A percentile compares a stretch with the other conserved stretches of the same genome.
Conservation (phyloP, 129 eudicot species). For the Erigeron canadensis region DNA sequence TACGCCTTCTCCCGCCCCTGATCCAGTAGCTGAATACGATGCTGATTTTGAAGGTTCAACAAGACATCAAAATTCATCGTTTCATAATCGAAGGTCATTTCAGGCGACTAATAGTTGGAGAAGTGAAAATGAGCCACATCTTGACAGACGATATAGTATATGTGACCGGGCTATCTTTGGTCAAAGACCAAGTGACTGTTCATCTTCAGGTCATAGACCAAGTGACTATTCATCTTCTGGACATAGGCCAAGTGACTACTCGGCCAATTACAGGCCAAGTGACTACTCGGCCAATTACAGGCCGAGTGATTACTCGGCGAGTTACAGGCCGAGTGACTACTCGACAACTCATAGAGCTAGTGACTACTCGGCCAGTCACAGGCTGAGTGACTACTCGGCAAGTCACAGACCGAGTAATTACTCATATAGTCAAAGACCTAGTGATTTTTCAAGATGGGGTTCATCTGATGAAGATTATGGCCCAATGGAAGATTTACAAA, state of each 20-base stretch:
- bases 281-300: conserved; percentile 53
- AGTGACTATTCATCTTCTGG: conserved; percentile 58
- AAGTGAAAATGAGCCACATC: conserved; percentile 57
- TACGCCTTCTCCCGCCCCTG: conserved; percentile 84
- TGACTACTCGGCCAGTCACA: conserved; percentile 48
- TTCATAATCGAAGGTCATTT: conserved; percentile 70
- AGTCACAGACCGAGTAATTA: conserved; percentile 61
- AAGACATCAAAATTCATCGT: conserved; percentile 50
- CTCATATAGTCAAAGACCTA: conserved; percentile 66
- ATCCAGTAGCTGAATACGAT: conserved; percentile 73
- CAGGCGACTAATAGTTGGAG: conserved; percentile 67
- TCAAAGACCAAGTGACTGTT: conserved; percentile 69
- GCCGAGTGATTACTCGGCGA: conserved; percentile 47
- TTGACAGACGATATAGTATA: conserved; percentile 81
- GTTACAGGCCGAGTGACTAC: conserved; percentile 62
- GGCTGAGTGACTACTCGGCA: conserved; percentile 70
- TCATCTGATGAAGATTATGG: conserved; percentile 88
- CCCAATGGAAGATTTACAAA: conserved; percentile 64
- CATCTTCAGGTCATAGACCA: conserved; percentile 52
- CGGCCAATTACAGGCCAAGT: conserved; percentile 54
- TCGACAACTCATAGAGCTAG: conserved; percentile 56
- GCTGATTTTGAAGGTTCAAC: conserved; percentile 91
- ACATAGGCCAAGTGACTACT: conserved; percentile 68
- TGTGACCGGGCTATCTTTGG: conserved; percentile 91
- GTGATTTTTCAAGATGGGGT: conserved; percentile 88